Percentiles rank a stretch among this genome's conserved stretches.
phyloP scores from a whole-genome alignment of 495 filamentous ascomycete species.

The Aspergillus homomorphus region DNA sequence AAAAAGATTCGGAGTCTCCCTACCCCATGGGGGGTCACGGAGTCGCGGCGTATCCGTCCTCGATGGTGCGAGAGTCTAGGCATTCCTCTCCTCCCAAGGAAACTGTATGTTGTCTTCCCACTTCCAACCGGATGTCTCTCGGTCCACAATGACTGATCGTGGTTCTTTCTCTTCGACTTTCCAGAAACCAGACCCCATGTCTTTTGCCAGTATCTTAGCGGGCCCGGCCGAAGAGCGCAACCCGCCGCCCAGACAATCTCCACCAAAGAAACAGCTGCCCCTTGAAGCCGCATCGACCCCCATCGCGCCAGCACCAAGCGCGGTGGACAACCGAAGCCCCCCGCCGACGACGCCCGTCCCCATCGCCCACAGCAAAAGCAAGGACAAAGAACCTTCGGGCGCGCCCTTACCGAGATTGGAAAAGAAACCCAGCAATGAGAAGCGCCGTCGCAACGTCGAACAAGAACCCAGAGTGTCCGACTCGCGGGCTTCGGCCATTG shows the following conservation, averaged over 20 bases:
- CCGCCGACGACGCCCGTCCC: constrained; percentile 12
- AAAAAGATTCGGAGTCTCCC: constrained; percentile 39
- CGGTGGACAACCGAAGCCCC: constrained; percentile 16
- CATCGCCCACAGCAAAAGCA: constrained; percentile 20
- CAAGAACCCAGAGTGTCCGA: constrained; percentile 39
- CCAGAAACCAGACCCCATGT: constrained; percentile 79
- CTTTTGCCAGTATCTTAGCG: constrained; percentile 85
- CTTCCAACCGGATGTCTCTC: not conserved
- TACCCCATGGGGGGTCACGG: constrained; percentile 35
- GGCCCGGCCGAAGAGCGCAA: constrained; percentile 53
- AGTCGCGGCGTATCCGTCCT: constrained; percentile 25
- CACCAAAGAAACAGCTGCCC: constrained; percentile 43
- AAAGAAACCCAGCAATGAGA: constrained; percentile 28
- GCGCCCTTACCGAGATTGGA: constrained; percentile 30
- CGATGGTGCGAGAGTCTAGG: constrained; percentile 31
- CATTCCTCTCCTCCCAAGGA: constrained; percentile 41
- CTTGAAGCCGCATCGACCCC: constrained; percentile 16
- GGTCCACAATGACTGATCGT: not conserved
- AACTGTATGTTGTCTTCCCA: constrained; percentile 27
- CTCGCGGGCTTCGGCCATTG: constrained; percentile 42
- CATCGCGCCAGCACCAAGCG: constrained; percentile 22
- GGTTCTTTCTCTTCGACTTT: constrained; percentile 5
- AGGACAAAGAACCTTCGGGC: constrained; percentile 28
- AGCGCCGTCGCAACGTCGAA: constrained; percentile 39
- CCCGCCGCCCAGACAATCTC: constrained; percentile 17